These are phyloP conservation scores for Mycena crocata DNA, from an alignment of 768 basidiomycete species.

Conservation along the genomic window DNA sequence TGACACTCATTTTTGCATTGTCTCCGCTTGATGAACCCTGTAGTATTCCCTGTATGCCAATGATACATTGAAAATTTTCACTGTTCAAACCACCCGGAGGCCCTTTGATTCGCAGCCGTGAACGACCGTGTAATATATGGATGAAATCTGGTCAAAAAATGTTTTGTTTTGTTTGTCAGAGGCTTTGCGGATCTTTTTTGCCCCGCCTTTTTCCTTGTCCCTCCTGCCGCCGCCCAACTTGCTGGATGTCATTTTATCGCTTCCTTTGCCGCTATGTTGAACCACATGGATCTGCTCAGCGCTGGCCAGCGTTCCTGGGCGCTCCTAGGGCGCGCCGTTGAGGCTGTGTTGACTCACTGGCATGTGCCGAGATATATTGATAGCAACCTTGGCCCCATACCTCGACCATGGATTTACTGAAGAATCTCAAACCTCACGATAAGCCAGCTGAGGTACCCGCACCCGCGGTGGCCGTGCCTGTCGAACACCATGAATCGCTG, in stretches of 20 bases:
- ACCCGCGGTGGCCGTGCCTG: neutral
- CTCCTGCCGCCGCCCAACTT: too few species aligned
- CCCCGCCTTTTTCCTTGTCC: too few species aligned
- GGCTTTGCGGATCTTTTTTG: too few species aligned
- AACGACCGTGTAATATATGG: too few species aligned
- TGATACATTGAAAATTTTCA: too few species aligned
- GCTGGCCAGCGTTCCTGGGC: neutral
- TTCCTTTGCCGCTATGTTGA: too few species aligned
- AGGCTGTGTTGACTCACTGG: constrained; percentile 8
- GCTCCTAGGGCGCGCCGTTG: constrained; percentile 2
- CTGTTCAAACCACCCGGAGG: neutral
- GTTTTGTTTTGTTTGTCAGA: too few species aligned
- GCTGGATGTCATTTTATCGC: too few species aligned
- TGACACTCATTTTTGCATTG: constrained; percentile 7
- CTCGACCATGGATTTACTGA: constrained; percentile 17
- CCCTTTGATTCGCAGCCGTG: too few species aligned
- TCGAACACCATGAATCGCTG: constrained; percentile 14
- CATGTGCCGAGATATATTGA: too few species aligned
- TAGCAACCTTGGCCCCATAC: neutral
- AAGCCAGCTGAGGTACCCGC: neutral
- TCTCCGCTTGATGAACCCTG: neutral
- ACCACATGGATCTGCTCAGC: neutral
- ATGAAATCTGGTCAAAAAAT: too few species aligned
- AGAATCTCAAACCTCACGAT: neutral
- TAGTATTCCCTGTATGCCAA: neutral